These are phyloP conservation scores for Xylaria sp. DNA, from an alignment of 2,329 filamentous ascomycete genomes.

Conservation along the genomic window DNA sequence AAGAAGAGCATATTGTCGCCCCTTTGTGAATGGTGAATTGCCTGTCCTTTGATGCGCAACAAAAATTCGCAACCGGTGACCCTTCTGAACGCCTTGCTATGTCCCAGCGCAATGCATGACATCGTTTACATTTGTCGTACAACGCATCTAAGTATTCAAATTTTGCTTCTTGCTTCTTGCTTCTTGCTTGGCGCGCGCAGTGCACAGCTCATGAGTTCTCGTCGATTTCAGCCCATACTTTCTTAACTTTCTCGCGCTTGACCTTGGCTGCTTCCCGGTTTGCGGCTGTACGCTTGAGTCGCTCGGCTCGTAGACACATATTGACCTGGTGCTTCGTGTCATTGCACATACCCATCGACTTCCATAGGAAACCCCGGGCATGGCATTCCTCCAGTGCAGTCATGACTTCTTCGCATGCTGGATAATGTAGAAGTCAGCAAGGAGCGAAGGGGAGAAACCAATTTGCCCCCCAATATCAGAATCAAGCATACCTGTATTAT, in stretches of 20 bases:
- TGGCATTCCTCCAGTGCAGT: conserved; percentile 94
- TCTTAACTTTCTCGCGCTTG: conserved; percentile 76
- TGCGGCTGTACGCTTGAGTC: conserved; percentile 74
- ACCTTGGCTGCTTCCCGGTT: conserved; percentile 75
- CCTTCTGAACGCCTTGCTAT: conserved; percentile 30
- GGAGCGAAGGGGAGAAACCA: not conserved
- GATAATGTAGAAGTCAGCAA: not conserved
- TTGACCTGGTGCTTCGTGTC: conserved; percentile 83
- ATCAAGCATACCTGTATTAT: conserved; percentile 73
- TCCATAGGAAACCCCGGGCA: conserved; percentile 88
- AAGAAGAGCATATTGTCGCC: conserved; percentile 5
- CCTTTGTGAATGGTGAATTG: not conserved
- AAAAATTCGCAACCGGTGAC: not conserved
- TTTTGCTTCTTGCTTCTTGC: not conserved
- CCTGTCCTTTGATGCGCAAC: conserved; percentile 1
- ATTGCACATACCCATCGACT: conserved; percentile 89
- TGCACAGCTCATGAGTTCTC: conserved; percentile 60
- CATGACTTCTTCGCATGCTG: conserved; percentile 96
- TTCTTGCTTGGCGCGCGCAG: not conserved
- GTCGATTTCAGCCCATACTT: conserved; percentile 80
- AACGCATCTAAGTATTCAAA: conserved; percentile 6
- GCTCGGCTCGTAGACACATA: conserved; percentile 80
- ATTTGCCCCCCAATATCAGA: not conserved
- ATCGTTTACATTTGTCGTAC: conserved; percentile 15
- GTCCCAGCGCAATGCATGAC: conserved; percentile 4